A percentile compares a stretch with the other conserved stretches of the same genome.
Conservation (phyloP, 2,329 filamentous ascomycete species). For the Chaetomium sp. region DNA sequence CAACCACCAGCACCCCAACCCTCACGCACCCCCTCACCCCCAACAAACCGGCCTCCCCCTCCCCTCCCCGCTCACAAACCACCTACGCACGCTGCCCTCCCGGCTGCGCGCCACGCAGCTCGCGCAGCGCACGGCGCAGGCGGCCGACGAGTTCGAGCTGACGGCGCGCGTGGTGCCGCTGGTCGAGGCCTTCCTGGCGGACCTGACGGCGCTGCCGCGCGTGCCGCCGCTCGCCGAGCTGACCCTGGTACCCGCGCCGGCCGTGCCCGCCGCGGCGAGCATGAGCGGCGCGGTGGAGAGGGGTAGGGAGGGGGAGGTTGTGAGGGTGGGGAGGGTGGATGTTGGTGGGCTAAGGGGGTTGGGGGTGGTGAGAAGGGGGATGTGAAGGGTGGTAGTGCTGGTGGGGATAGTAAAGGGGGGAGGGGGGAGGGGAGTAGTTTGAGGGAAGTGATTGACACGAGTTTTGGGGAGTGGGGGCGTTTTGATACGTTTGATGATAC, state of each 20-base stretch:
- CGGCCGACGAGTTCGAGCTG: slow-evolving; percentile 43
- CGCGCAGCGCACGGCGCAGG: slow-evolving; percentile 27
- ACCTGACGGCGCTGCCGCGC: slow-evolving; percentile 39
- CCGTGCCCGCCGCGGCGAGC: slow-evolving; percentile 43
- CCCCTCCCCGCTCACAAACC: slow-evolving; percentile 34
- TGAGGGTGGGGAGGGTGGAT: slow-evolving; percentile 40
- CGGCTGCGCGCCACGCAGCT: slow-evolving; percentile 28
- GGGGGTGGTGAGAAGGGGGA: slow-evolving; percentile 28
- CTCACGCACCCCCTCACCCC: background rate
- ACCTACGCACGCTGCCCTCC: slow-evolving; percentile 37
- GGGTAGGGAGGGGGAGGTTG: slow-evolving; percentile 38
- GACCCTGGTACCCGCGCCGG: slow-evolving; percentile 48
- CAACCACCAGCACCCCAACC: slow-evolving; percentile 12
- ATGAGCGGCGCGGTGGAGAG: slow-evolving; percentile 42
- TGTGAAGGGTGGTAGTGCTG: slow-evolving; percentile 36
- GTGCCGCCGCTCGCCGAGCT: slow-evolving; percentile 46
- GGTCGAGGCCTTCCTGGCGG: slow-evolving; percentile 47
- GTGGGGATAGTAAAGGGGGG: slow-evolving; percentile 7
- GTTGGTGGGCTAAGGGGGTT: slow-evolving; percentile 28
- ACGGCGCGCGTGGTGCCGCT: slow-evolving; percentile 46
- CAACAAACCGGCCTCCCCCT: slow-evolving; percentile 15
- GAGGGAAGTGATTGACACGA: slow-evolving; percentile 16
- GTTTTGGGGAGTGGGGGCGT: slow-evolving; percentile 52
- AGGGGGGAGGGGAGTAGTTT: slow-evolving; percentile 29
- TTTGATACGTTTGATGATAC: slow-evolving; percentile 40